phyloP scores from a whole-genome alignment of 805 yeast species.

The Cyberlindnera maritima region DNA sequence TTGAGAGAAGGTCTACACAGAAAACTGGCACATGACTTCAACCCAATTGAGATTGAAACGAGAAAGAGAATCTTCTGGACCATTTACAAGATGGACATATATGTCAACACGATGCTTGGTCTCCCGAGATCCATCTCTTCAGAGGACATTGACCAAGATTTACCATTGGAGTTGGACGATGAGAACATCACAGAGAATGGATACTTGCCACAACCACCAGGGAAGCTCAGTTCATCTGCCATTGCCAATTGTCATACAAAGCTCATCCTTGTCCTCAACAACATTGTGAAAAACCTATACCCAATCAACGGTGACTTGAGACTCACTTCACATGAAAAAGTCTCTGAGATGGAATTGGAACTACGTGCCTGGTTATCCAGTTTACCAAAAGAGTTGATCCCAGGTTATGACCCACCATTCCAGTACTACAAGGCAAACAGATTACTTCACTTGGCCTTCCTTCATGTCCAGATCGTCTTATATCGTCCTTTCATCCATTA shows the following conservation, averaged over 20 bases:
- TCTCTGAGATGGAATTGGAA: slow-evolving; percentile 64
- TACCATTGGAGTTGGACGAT: slow-evolving; percentile 84
- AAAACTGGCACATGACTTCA: slow-evolving; percentile 50
- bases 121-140: slow-evolving; percentile 74
- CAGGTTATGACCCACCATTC: slow-evolving; percentile 65
- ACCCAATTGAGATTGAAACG: slow-evolving; percentile 79
- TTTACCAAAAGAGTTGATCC: slow-evolving; percentile 69
- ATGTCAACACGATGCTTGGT: slow-evolving; percentile 83
- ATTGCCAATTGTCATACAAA: slow-evolving; percentile 86
- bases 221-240: slow-evolving; percentile 63
- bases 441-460: slow-evolving; percentile 64
- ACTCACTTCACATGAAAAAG: slow-evolving; percentile 34
- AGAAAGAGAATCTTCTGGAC: slow-evolving; percentile 87
- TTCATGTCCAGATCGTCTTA: slow-evolving; percentile 75
- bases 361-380: slow-evolving; percentile 68
- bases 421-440: slow-evolving; percentile 70
- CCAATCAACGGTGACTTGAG: slow-evolving; percentile 50
- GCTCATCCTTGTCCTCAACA: slow-evolving; percentile 64
- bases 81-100: slow-evolving; percentile 85
- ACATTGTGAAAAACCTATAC: slow-evolving; percentile 65
- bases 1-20: slow-evolving; percentile 81
- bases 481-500: slow-evolving; percentile 90
- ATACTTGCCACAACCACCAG: slow-evolving; percentile 46
- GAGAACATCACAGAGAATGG: slow-evolving; percentile 75
- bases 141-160: slow-evolving; percentile 82